Evolutionary conservation across 2,329 filamentous ascomycete genomes (phyloP).

Genomic region (Botrytis sinoallii): DNA sequence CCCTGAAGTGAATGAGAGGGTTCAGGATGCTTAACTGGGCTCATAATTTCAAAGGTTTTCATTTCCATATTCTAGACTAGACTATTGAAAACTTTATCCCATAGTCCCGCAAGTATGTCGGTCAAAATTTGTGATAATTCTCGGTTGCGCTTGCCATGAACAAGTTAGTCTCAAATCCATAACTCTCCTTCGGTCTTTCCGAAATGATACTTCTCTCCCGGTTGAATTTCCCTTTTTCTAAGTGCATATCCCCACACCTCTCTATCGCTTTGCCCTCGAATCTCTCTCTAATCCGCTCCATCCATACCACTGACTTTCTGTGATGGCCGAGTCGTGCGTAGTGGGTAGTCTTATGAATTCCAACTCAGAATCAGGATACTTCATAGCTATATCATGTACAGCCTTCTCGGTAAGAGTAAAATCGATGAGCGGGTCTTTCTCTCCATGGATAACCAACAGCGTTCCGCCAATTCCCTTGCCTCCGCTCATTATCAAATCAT

Average conservation of each 20-base stretch:
- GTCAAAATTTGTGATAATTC: neutral
- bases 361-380: neutral
- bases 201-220: neutral
- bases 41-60: neutral
- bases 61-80: too few species aligned
- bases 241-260: neutral
- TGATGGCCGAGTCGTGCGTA: neutral
- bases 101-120: neutral
- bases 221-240: too few species aligned
- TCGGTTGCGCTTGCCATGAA: too few species aligned
- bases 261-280: neutral
- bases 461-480: neutral
- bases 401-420: neutral
- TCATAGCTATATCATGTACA: neutral
- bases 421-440: neutral
- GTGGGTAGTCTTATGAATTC: neutral
- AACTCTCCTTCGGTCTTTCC: too few species aligned
- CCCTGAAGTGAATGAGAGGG: neutral
- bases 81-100: neutral
- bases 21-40: neutral
- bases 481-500: neutral
- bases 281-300: neutral
- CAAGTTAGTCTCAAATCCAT: neutral
- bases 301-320: neutral
- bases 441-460: neutral